Evolutionary conservation across 2,329 filamentous ascomycete species (phyloP), one percentile per base, ranked within the genome.

Genomic region (Colletotrichum chrysophilum): DNA sequence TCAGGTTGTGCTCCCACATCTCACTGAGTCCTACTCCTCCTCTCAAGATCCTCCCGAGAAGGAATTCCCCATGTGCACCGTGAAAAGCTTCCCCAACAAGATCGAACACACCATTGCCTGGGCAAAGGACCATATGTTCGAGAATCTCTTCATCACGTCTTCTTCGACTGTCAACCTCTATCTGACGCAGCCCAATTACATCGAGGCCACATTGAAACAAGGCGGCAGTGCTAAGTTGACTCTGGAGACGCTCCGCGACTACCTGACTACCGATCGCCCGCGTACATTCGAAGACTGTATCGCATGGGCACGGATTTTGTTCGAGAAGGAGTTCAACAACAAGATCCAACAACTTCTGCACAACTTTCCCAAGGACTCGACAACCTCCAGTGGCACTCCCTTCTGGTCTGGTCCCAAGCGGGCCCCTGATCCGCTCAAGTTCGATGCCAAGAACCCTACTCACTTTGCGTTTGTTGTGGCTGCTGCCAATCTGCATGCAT

Each of bases 321-420:
- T 99, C 78, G 97, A 99, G 89, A 95, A 95, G 84, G 95, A 98
- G 85, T 99, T 97, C 86, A 96, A 97, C 87, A 98, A 99, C 83
- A 95, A 95, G 67, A 98, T 99, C 77, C 95, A 97, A 83, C 97
- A 99, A 85, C 89, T 99, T 68, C 89, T 99, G 38, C 97, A 94
- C 89, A 98, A 98, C 87, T 99, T 99, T 88, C 97, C 97, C 77
- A 98, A 97, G 86, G 96, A 98, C 83, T 94, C 96, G 0, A 92
- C 91, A 71, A 98, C 97, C 2, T 97, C 96, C 3, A 94, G 91
- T 48, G 97, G 97, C 36, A 94, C 96, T 77, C 94, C 92, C 2
- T 99, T 99, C 90, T 99, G 97, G 97, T 98, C 97, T 34, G 96
- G 97, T 13, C 97, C 97, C 65, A 99, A 99, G 91, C 95, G 97